Percentiles rank a stretch among this genome's conserved stretches.
These are phyloP conservation scores for Anaeramoeba ignava DNA, from an alignment of 78 protist genomes.

Conservation along the genomic window DNA sequence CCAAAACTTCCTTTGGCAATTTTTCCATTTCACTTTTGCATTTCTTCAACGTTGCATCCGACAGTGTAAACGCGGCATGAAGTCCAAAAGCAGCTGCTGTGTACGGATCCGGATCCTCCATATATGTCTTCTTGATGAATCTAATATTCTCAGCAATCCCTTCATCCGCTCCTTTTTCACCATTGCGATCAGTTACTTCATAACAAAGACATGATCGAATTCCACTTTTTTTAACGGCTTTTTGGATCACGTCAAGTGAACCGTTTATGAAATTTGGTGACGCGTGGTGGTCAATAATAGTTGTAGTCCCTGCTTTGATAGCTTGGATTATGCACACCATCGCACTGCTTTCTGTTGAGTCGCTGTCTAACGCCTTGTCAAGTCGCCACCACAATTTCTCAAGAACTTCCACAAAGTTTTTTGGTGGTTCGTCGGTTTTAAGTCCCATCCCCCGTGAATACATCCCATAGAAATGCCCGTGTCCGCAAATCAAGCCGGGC, in stretches of 20 bases:
- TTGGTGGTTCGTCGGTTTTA: constrained; percentile 14
- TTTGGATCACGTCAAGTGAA: constrained; percentile 22
- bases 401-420: constrained; percentile 25
- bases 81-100: constrained; percentile 26
- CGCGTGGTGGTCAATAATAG: constrained; percentile 39
- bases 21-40: too few relatives aligned
- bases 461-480: constrained; percentile 33
- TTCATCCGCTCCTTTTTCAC: constrained; percentile 3
- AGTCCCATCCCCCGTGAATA: constrained; percentile 32
- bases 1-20: too few relatives aligned
- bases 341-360: constrained; percentile 19
- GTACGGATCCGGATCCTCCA: not conserved
- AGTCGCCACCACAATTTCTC: constrained; percentile 32
- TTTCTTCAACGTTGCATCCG: constrained; percentile 14
- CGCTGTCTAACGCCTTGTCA: constrained; percentile 28
- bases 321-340: not conserved
- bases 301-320: constrained; percentile 26
- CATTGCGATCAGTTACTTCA: constrained; percentile 32
- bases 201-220: constrained; percentile 22
- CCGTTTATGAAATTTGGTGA: constrained; percentile 14
- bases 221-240: constrained; percentile 15
- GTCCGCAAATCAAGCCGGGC: constrained; percentile 28
- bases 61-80: constrained; percentile 24
- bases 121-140: not conserved
- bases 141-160: constrained; percentile 25